Evolutionary conservation across 2,329 filamentous ascomycete genomes (phyloP).

Genomic region (Fusarium albidum): DNA sequence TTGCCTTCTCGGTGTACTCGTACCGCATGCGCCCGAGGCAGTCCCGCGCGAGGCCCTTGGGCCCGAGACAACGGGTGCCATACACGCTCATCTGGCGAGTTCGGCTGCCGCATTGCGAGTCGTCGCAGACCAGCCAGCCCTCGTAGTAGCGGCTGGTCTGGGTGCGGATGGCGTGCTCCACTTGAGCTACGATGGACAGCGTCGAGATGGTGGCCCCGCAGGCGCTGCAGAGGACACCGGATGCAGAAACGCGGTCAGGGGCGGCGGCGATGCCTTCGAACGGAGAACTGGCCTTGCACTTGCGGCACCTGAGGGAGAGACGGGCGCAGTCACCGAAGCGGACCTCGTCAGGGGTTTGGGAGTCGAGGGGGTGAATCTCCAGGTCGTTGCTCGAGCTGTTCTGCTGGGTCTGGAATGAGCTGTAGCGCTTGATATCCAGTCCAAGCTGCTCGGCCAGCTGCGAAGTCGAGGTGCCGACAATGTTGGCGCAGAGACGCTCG

Average conservation of each 20-base stretch:
- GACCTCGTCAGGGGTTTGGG: constrained; percentile 89
- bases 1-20: constrained; percentile 84
- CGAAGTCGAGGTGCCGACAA: constrained; percentile 88
- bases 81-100: constrained; percentile 95
- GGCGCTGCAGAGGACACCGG: constrained; percentile 76
- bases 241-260: constrained; percentile 69
- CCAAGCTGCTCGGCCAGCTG: constrained; percentile 93
- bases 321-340: constrained; percentile 85
- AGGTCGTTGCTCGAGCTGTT: constrained; percentile 65
- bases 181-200: constrained; percentile 82
- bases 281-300: constrained; percentile 74
- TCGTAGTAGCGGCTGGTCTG: constrained; percentile 90
- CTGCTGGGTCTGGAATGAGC: constrained; percentile 51
- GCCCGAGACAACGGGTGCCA: constrained; percentile 87
- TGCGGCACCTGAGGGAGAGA: constrained; percentile 80
- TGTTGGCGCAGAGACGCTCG: constrained; percentile 96
- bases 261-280: constrained; percentile 79
- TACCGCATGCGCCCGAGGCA: constrained; percentile 90
- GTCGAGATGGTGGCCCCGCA: constrained; percentile 74
- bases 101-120: constrained; percentile 83
- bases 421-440: constrained; percentile 88
- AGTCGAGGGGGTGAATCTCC: constrained; percentile 91
- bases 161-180: constrained; percentile 83
- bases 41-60: constrained; percentile 82
- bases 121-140: constrained; percentile 89